Percentiles rank a stretch among this genome's conserved stretches.
Conservation (phyloP, 1,284 basidiomycete genomes). For the Cerioporus squamosus region DNA sequence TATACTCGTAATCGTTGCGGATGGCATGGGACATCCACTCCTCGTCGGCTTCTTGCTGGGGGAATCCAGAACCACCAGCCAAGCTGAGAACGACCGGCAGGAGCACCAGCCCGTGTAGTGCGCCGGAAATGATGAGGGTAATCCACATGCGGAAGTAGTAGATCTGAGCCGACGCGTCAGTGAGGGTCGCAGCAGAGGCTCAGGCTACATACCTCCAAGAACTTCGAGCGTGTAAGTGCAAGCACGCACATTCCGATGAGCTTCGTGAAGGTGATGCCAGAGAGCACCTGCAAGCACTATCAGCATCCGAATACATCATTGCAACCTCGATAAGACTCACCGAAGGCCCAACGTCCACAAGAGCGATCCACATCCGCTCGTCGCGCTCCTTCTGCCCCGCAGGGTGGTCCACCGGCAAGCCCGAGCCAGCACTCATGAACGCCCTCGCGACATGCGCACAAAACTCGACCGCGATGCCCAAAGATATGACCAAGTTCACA, state of each 20-base stretch:
- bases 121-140: conserved; percentile 89
- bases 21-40: conserved; percentile 93
- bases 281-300: conserved; percentile 70
- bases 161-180: conserved; percentile 52
- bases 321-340: conserved; percentile 50
- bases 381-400: conserved; percentile 89
- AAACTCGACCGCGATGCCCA: conserved; percentile 98
- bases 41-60: conserved; percentile 90
- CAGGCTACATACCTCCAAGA: conserved; percentile 78
- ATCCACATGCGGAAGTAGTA: conserved; percentile 99
- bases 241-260: conserved; percentile 95
- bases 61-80: conserved; percentile 86
- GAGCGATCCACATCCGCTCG: conserved; percentile 89
- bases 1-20: conserved; percentile 80
- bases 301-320: not conserved
- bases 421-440: conserved; percentile 91
- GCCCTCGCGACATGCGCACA: conserved; percentile 95
- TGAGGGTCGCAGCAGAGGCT: not conserved
- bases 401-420: conserved; percentile 76
- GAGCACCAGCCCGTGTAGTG: conserved; percentile 86
- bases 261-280: conserved; percentile 97
- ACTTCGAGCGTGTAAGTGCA: conserved; percentile 85
- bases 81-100: conserved; percentile 87
- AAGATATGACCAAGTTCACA: conserved; percentile 94
- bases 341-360: conserved; percentile 95